Conservation (phyloP, 176 grass and related monocot species). For the Aegilops sharonensis region DNA sequence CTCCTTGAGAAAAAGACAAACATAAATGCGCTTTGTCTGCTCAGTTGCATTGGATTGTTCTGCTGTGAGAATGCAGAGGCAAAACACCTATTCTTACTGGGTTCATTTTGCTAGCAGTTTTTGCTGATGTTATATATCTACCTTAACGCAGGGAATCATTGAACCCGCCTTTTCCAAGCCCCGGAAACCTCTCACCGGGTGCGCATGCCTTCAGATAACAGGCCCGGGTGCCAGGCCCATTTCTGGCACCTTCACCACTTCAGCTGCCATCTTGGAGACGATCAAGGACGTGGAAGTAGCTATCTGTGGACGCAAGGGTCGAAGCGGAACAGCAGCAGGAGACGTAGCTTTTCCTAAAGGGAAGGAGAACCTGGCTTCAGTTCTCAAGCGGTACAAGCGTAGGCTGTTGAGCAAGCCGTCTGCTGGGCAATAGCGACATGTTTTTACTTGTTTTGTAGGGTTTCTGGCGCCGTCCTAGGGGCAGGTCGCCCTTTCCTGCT, state of each 20-base stretch:
- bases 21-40: neutral
- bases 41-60: neutral
- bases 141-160: conserved; percentile 70
- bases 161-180: conserved; percentile 85
- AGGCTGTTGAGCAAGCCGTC: conserved; percentile 61
- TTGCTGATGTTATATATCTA: conserved; percentile 11
- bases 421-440: conserved; percentile 22
- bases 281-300: conserved; percentile 83
- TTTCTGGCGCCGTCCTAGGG: conserved; percentile 12
- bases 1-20: neutral
- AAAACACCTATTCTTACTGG: neutral
- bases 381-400: conserved; percentile 94
- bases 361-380: conserved; percentile 97
- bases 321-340: conserved; percentile 85
- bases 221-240: conserved; percentile 24
- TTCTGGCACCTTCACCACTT: conserved; percentile 61
- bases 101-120: neutral
- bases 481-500: conserved; percentile 4
- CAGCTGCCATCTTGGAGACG: conserved; percentile 58
- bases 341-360: conserved; percentile 97
- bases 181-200: conserved; percentile 38
- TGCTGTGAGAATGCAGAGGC: neutral
- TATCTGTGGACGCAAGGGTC: conserved; percentile 81
- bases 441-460: conserved; percentile 32
- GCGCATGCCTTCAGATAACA: conserved; percentile 56